phyloP scores from a whole-genome alignment of 164 flowering plant genomes.

The Tetracentron sinense region DNA sequence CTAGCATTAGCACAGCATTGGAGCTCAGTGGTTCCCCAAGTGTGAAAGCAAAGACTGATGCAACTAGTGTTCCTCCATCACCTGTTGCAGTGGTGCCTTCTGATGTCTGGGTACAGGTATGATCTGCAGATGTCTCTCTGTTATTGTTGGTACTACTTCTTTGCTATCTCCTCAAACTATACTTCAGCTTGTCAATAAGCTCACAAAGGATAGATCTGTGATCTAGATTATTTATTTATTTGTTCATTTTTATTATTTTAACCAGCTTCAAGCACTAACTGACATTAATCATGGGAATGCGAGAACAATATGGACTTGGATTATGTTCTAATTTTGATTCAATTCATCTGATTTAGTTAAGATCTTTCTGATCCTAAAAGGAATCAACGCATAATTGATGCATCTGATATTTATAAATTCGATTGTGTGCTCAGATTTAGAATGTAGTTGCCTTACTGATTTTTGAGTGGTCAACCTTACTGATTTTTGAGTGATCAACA shows the following conservation, averaged over 20 bases:
- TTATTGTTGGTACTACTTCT: background rate
- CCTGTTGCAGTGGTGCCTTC: constrained; percentile 40
- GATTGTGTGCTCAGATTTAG: too few relatives aligned
- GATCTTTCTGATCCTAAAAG: too few relatives aligned
- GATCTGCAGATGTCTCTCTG: background rate
- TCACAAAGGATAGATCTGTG: too few relatives aligned
- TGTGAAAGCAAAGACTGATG: constrained; percentile 29
- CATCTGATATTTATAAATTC: too few relatives aligned
- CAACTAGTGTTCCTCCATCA: constrained; percentile 28
- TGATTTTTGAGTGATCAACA: too few relatives aligned
- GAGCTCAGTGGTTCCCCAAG: constrained; percentile 39
- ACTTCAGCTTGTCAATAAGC: background rate
- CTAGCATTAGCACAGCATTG: constrained; percentile 37
- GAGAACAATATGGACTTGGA: background rate
- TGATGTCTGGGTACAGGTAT: constrained; percentile 70
- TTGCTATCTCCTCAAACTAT: background rate
- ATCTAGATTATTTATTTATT: too few relatives aligned
- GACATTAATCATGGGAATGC: background rate
- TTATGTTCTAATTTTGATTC: too few relatives aligned
- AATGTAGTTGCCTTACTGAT: too few relatives aligned
- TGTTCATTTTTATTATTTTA: too few relatives aligned
- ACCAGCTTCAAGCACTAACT: background rate
- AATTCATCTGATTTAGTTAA: too few relatives aligned
- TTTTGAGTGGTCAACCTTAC: too few relatives aligned
- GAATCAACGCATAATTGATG: too few relatives aligned